Evolutionary conservation across 768 basidiomycete genomes (phyloP), one percentile per base, ranked within the genome.

Genomic region (Ramaria sp.): DNA sequence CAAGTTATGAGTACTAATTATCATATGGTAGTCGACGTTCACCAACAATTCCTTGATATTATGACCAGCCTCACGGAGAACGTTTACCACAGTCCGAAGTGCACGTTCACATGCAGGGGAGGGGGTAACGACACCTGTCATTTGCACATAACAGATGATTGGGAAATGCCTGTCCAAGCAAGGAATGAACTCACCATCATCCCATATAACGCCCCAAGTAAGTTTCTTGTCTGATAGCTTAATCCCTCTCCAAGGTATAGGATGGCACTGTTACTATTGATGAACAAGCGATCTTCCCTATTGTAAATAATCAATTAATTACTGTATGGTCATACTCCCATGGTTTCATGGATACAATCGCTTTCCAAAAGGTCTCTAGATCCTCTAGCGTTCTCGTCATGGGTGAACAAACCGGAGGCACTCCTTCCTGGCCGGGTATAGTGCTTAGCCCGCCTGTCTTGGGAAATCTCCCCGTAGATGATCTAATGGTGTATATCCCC

Each of bases 151-250:
- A 47, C 27, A 13, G 19, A 31, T n/a, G 20, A 10, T 5, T 49
- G 51, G 9, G 27, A 39, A 42, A 30, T 19, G 10, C 38, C n/a
- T 13, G 53, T 22, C 39, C 11, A 19, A 27, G 37, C 22, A n/a
- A 48, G 22, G 54, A 37, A 37, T 10, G 51, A 27, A 19, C 19
- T 54, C 59, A 81, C 83, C 79, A 63, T 86, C 84, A 45, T 81
- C 77, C 78, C 81, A 79, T 59, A 84, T 67, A 38, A 84, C 71
- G 24, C 82, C 82, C 78, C 79, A 86, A 61, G 81, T 80, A 34
- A 84, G 67, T 61, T 78, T 78, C 70, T 77, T 66, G 71, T 73
- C 54, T 69, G 76, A 59, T 65, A 78, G 43, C n/a, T 68, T 61
- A 75, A 73, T 67, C 11, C 67, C 63, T 54, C 65, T 64, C 66